Conservation (phyloP, 768 basidiomycete genomes). For the Hericium coralloides region DNA sequence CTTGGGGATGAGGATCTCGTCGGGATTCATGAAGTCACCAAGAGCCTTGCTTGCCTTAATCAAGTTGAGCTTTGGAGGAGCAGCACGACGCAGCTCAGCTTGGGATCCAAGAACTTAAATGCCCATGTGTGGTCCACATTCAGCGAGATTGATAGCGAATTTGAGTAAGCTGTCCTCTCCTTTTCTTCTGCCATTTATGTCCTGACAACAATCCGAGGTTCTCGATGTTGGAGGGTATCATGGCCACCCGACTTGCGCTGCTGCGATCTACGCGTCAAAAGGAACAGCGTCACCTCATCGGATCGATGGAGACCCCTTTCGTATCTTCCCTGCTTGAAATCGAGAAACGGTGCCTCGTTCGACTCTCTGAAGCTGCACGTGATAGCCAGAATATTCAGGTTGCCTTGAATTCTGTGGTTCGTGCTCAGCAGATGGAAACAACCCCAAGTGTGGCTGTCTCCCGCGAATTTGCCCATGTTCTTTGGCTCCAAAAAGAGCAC, state of each 20-base stretch:
- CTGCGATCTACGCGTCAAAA: conserved; percentile 59
- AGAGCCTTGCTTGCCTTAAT: conserved; percentile 71
- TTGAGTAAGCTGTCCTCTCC: conserved; percentile 51
- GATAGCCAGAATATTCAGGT: conserved; percentile 61
- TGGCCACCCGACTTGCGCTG: conserved; percentile 78
- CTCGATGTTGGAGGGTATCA: conserved; percentile 59
- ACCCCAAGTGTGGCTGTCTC: conserved; percentile 44
- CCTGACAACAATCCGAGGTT: conserved; percentile 43
- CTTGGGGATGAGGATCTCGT: conserved; percentile 75
- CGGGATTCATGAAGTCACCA: conserved; percentile 60
- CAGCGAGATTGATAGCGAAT: conserved; percentile 38
- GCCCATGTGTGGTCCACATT: conserved; percentile 34
- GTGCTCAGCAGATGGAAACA: conserved; percentile 55
- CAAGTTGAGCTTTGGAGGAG: conserved; percentile 65
- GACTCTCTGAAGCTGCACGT: conserved; percentile 66
- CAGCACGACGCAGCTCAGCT: conserved; percentile 22
- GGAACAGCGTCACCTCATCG: conserved; percentile 71
- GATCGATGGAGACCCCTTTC: conserved; percentile 52
- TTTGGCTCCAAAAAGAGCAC: conserved; percentile 80
- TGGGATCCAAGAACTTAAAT: conserved; percentile 26
- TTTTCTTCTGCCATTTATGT: neutral
- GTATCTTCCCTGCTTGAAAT: conserved; percentile 40
- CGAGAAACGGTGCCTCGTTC: conserved; percentile 64
- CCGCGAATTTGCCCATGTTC: conserved; percentile 80
- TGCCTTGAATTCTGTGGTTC: conserved; percentile 77